Base-by-base conservation (phyloP, 192 early-diverging fungal genomes). In the Coemansia nantahalensis region DNA sequence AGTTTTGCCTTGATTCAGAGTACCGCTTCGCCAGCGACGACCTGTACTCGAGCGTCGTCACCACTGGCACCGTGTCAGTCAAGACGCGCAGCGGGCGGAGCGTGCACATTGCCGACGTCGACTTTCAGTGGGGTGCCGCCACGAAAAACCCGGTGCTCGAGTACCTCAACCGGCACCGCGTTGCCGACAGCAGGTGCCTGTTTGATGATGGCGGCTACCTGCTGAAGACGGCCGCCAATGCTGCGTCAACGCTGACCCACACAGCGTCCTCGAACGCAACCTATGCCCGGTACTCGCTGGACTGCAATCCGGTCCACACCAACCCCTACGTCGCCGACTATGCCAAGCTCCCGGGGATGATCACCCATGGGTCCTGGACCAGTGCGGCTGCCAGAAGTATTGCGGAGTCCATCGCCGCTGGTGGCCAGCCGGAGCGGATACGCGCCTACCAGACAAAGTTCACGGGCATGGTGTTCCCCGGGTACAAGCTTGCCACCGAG, bases 341-440 rank as follows among this genome's bases (percentile, higher is more conserved):
- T 8, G 89, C 89, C 21, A 78, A 80, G 31, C 80, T 93, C 28
- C 92, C 93, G n/a, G 90, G 82, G 38, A 89, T 90, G 22, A 96
- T 94, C 53, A 92, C 90, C n/a, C 93, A 96, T 65, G 92, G 93
- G 33, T 87, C 93, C 87, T 96, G 91, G 92, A 96, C 91, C 19
- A 82, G 80, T 48, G 89, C 93, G 12, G 84, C 90, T 4, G 90
- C 90, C 34, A 83, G 91, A 41, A 89, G 91, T 65, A 87, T 93
- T 70, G 85, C 94, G 19, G 93, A 96, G 62, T 83, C 86, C 47
- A 86, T 84, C 39, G 92, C 89, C 52, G 92, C 92, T 24, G 85
- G 90, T 54, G 93, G 92, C 71, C 69, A 85, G 43, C 90, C 93
- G 32, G 80, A 84, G 69, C 86, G 90, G 43, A 89, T 94, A 39